phyloP scores from a whole-genome alignment of 2,329 filamentous ascomycete species.

The Cadophora gregata region DNA sequence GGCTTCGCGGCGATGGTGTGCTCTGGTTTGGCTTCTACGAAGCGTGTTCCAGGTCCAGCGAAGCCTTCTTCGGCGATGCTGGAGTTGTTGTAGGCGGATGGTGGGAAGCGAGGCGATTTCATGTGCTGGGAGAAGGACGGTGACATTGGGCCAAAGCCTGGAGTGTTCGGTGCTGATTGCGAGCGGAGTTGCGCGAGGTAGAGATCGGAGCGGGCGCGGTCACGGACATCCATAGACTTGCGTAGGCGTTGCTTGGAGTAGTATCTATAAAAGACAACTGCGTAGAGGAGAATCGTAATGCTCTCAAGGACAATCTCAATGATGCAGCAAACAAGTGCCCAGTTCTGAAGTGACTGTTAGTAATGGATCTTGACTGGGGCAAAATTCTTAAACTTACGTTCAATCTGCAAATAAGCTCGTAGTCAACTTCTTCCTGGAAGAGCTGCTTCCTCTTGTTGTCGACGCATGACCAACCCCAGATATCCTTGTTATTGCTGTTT shows the following conservation, averaged over 20 bases:
- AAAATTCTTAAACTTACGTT: constrained; percentile 59
- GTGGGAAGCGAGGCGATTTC: constrained; percentile 62
- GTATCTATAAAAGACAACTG: constrained; percentile 94
- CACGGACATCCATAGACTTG: constrained; percentile 96
- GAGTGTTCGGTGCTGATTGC: constrained; percentile 94
- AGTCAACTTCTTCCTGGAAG: constrained; percentile 82
- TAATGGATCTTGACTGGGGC: constrained; percentile 2
- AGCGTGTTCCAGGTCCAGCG: constrained; percentile 49
- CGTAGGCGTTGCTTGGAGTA: constrained; percentile 94
- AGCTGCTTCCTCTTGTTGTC: constrained; percentile 81
- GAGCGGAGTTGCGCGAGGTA: constrained; percentile 86
- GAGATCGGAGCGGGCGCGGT: constrained; percentile 91
- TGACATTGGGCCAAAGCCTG: constrained; percentile 78
- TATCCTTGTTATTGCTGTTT: constrained; percentile 78
- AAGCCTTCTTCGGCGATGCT: constrained; percentile 59
- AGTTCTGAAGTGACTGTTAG: constrained; percentile 65
- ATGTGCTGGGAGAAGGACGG: constrained; percentile 53
- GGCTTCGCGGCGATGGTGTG: constrained; percentile 61
- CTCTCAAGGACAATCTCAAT: constrained; percentile 95
- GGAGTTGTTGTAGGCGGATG: constrained; percentile 58
- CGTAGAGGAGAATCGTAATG: constrained; percentile 91
- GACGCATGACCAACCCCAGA: constrained; percentile 99
- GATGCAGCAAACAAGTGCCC: constrained; percentile 94
- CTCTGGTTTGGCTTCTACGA: constrained; percentile 67
- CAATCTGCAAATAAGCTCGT: constrained; percentile 88